phyloP scores from a whole-genome alignment of 805 yeast species.

The Yueomyces sinensis region DNA sequence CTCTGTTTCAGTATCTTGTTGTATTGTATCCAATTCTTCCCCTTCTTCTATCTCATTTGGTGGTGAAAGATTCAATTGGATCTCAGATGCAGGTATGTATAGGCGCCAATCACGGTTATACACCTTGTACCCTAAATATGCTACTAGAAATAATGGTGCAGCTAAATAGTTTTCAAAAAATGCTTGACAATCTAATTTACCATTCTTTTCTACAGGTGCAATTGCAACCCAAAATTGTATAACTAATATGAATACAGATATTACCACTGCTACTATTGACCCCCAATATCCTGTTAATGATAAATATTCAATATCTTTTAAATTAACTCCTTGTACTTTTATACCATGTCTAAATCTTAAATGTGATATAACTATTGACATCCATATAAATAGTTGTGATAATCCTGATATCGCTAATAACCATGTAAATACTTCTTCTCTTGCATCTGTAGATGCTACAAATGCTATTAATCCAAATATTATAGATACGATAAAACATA shows the following conservation, averaged over 20 bases:
- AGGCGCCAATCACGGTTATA: constrained; percentile 23
- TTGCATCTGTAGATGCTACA: constrained; percentile 45
- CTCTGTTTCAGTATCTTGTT: no score
- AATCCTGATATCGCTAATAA: constrained; percentile 65
- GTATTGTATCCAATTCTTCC: no score
- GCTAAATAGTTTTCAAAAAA: constrained; percentile 44
- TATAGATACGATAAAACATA: constrained; percentile 30
- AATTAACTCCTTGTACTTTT: constrained; percentile 32
- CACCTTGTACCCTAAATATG: constrained; percentile 33
- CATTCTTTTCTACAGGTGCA: constrained; percentile 32
- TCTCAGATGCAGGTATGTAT: constrained; percentile 29
- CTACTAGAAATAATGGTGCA: constrained; percentile 29
- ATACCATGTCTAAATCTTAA: constrained; percentile 51
- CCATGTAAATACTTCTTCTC: constrained; percentile 57
- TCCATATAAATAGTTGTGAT: constrained; percentile 73
- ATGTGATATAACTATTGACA: constrained; percentile 55
- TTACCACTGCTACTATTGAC: constrained; percentile 36
- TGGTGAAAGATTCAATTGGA: constrained; percentile 31
- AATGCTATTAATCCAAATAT: constrained; percentile 45
- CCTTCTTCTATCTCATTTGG: no score
- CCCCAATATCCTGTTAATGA: constrained; percentile 47
- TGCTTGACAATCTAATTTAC: constrained; percentile 20
- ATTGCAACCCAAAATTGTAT: constrained; percentile 52
- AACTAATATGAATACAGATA: constrained; percentile 40
- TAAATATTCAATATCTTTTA: constrained; percentile 28